phyloP scores from a whole-genome alignment of 345 rosid species.

The Litchi chinensis region DNA sequence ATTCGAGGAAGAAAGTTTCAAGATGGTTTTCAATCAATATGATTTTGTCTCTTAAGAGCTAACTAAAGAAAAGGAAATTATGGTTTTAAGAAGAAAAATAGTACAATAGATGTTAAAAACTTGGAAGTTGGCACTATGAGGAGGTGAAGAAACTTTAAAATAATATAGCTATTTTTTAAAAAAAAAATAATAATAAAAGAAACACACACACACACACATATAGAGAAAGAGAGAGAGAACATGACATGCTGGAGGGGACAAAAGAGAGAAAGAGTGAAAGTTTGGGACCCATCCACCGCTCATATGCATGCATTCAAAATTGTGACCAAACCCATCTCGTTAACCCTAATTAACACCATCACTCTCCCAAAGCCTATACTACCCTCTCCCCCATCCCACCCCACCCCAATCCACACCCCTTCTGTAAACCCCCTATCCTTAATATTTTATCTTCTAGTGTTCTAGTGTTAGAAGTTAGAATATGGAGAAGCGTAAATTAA shows the following conservation, averaged over 20 bases:
- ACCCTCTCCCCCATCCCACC: too few species aligned
- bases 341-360: not conserved
- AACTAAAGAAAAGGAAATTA: not conserved
- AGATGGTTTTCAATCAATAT: too few species aligned
- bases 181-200: too few species aligned
- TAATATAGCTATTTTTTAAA: too few species aligned
- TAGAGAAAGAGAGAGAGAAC: slow-evolving; percentile 25
- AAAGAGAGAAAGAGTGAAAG: slow-evolving; percentile 24
- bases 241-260: slow-evolving; percentile 24
- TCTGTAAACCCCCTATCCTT: too few species aligned
- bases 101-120: slow-evolving; percentile 2
- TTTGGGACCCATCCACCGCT: slow-evolving; percentile 78
- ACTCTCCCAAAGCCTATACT: slow-evolving; percentile 26
- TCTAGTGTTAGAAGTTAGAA: too few species aligned
- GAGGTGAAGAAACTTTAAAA: not conserved
- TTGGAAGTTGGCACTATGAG: not conserved
- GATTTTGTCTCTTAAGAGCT: not conserved
- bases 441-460: too few species aligned
- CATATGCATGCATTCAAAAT: slow-evolving; percentile 46
- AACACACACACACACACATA: not conserved
- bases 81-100: not conserved
- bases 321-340: slow-evolving; percentile 37
- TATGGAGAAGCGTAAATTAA: too few species aligned
- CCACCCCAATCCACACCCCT: too few species aligned
- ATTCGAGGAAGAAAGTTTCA: too few species aligned